Conservation (phyloP, 345 rosid genomes). For the Arabidopsis arenosa region DNA sequence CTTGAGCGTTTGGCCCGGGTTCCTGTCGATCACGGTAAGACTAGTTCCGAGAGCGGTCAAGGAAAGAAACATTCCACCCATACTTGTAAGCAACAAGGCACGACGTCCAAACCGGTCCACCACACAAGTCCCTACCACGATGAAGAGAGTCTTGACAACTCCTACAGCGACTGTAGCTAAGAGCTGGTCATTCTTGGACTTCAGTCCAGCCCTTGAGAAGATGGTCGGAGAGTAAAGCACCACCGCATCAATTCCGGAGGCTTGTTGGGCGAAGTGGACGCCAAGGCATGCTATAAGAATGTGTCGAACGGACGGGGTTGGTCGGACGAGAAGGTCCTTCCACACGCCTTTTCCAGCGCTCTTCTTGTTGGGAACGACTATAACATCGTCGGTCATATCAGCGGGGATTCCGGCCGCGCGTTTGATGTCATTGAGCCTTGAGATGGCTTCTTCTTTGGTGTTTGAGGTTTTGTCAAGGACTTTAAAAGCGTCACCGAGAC, state of each 20-base stretch:
- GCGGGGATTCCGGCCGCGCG: constrained; percentile 43
- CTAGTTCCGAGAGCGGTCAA: constrained; percentile 57
- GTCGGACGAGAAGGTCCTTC: constrained; percentile 60
- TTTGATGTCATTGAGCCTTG: constrained; percentile 55
- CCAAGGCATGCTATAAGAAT: constrained; percentile 67
- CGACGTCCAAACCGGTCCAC: constrained; percentile 67
- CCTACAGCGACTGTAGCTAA: constrained; percentile 67
- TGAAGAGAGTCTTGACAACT: constrained; percentile 52
- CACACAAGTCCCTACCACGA: constrained; percentile 56
- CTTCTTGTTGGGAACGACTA: constrained; percentile 30
- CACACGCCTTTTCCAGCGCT: constrained; percentile 57
- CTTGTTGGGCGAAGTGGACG: constrained; percentile 74
- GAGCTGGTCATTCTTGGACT: constrained; percentile 51
- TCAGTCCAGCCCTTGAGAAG: constrained; percentile 62
- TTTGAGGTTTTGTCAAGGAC: constrained; percentile 61
- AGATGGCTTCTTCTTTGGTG: constrained; percentile 54
- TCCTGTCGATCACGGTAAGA: constrained; percentile 38
- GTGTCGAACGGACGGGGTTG: constrained; percentile 57
- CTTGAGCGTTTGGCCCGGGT: constrained; percentile 42
- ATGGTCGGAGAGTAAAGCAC: constrained; percentile 68
- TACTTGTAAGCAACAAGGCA: constrained; percentile 64
- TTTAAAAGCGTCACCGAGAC: constrained; percentile 54
- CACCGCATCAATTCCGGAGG: constrained; percentile 74
- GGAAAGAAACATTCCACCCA: constrained; percentile 58
- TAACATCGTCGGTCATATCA: constrained; percentile 51